Evolutionary conservation across 495 filamentous ascomycete species (phyloP), one percentile per base, ranked within the genome.

Genomic region (Copromyces sp.): DNA sequence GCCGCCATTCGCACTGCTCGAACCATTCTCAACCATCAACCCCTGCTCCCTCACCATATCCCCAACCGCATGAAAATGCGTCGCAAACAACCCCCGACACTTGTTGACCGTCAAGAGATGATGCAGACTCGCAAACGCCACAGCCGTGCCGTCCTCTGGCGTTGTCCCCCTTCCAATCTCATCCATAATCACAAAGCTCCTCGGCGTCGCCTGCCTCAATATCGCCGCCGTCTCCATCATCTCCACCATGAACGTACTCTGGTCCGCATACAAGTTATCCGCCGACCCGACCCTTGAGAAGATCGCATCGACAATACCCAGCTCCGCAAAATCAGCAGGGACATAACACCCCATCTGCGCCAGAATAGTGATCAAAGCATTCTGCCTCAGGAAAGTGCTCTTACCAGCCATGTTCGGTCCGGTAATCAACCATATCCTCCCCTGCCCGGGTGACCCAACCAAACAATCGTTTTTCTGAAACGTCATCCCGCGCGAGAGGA

Each of bases 351-450:
- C 95, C 0, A 92, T 90, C 80, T 99, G 95, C 0, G 96, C 94
- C 9, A 99, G 87, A 71, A 99, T 93, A 6, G 91, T 92, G 76
- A 98, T 96, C 71, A 99, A 84, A 1, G 95, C 95, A 81, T 97
- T 98, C 72, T 98, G 95, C 3, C 96, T 90, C 3, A 99, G 84
- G 78, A 96, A 99, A 0, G 95, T 99, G 78, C 90, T 93, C 82
- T 99, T 99, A 39, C 95, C 95, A 7, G 91, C 96, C 95, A 99
- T 99, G 83, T 99, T 99, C n/a, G 96, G 95, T 0, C 95, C 95
- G 1, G 95, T 98, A 74, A 99, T 92, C 37, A 99, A 87, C 91
- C 93, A 95, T 53, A 94, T 86, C 4, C 87, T 84, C 75, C 95
- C 91, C 45, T 83, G 76, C 35, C 84, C 86, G 9, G 73, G 74